Base-by-base conservation (phyloP, 805 yeast species). In the Teunomyces cretensis region DNA sequence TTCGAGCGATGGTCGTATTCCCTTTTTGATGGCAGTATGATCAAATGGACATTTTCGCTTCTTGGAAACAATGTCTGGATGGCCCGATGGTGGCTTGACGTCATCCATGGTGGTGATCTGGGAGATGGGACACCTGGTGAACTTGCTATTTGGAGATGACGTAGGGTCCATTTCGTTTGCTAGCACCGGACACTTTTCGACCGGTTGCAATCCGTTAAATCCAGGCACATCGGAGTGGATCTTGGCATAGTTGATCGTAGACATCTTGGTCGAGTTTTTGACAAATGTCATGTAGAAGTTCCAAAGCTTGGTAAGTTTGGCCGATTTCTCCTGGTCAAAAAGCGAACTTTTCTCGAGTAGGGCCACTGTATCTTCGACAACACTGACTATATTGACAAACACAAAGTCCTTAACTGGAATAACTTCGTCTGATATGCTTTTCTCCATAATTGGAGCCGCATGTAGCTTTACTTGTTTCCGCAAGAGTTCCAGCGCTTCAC, bases 241-340 rank as follows among this genome's bases (percentile, higher is more conserved):
- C 41, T 62, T 64, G n/a, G 67, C 68, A 41, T 67, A 63, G 43
- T 63, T 61, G 14, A 56, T 50, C 9, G 62, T 47, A 39, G 52
- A 60, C 50, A 63, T 49, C 45, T 58, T 65, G 39, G 51, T 59
- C 8, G 65, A 51, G 46, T 61, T 64, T 26, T 63, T 61, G 28
- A 68, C 56, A 44, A 71, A 63, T 1, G 72, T 67, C 45, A 64
- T 48, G 54, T 72, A 70, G 45, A 72, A 71, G 33, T 60, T 60
- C 76, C 76, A 72, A 40, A 65, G 54, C 48, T 65, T 68, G 24
- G 63, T 46, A 13, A 63, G 45, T 39, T 58, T 55, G 8, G 30
- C 40, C 9, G 54, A 45, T 43, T 49, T 48, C 1, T 46, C 57
- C 28, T 53, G 50, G 30, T 52, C 56, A 6, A 44, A n/a, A n/a